Percentiles rank a stretch among this genome's conserved stretches.
Conservation (phyloP, 2,329 filamentous ascomycete genomes). For the Clonostachys byssicola region DNA sequence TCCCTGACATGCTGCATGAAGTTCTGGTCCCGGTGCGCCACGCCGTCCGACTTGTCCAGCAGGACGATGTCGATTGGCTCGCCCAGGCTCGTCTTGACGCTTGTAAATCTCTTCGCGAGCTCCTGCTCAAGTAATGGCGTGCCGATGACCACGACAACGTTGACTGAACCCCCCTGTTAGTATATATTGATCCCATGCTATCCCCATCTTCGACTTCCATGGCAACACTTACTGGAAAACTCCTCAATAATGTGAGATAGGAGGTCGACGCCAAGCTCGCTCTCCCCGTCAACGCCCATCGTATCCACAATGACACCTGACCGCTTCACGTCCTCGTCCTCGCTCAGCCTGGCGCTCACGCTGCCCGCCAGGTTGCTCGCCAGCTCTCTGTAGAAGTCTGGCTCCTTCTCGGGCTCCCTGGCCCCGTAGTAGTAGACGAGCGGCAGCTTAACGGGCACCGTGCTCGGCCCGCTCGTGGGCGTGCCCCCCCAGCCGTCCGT, state of each 20-base stretch:
- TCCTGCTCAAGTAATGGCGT: constrained; percentile 73
- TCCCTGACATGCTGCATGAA: constrained; percentile 74
- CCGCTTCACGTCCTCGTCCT: constrained; percentile 66
- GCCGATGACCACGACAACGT: constrained; percentile 77
- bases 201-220: too few relatives aligned
- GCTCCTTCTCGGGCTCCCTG: constrained; percentile 67
- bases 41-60: constrained; percentile 81
- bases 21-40: constrained; percentile 67
- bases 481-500: constrained; percentile 87
- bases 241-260: constrained; percentile 70
- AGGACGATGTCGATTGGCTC: constrained; percentile 73
- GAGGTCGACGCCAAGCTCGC: constrained; percentile 66
- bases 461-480: constrained; percentile 84
- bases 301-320: constrained; percentile 86
- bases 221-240: constrained; percentile 35
- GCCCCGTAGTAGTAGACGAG: constrained; percentile 87
- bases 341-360: constrained; percentile 71
- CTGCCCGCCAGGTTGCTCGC: constrained; percentile 74
- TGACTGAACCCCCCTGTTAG: constrained; percentile 52
- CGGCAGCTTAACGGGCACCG: constrained; percentile 86
- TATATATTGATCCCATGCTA: not conserved
- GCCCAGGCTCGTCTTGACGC: constrained; percentile 48
- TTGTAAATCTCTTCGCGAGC: constrained; percentile 64
- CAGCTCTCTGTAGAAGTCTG: constrained; percentile 68
- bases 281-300: constrained; percentile 63